phyloP scores from a whole-genome alignment of 2,329 filamentous ascomycete species.

The Aspergillus novoparasiticus region DNA sequence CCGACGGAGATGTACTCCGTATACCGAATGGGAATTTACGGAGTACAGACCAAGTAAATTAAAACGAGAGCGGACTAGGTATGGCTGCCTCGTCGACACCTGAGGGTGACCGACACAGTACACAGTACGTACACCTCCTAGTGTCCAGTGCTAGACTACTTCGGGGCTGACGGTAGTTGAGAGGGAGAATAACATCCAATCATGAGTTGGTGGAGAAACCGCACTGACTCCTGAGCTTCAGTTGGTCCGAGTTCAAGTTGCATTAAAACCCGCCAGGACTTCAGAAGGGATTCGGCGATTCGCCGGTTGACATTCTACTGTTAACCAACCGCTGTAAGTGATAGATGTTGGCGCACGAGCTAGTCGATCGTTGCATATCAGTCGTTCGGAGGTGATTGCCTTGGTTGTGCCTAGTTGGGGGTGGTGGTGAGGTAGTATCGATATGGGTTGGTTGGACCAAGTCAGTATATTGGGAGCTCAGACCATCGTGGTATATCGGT shows the following conservation, averaged over 20 bases:
- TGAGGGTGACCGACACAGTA: not conserved
- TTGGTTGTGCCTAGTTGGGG: not conserved
- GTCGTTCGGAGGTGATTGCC: not conserved
- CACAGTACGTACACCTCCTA: too few relatives aligned
- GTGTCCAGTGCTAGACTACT: not conserved
- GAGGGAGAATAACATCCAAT: not conserved
- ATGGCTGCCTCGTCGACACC: not conserved
- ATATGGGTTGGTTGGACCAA: too few relatives aligned
- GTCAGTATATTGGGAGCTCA: not conserved
- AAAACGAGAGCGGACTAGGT: not conserved
- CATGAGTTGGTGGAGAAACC: not conserved
- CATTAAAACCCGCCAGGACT: not conserved
- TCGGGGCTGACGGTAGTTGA: not conserved
- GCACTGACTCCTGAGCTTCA: not conserved
- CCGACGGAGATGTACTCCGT: not conserved
- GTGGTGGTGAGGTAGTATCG: not conserved
- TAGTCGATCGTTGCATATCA: slow-evolving; percentile 1
- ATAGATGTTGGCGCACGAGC: slow-evolving; percentile 1
- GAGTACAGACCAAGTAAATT: not conserved
- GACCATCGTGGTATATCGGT: not conserved
- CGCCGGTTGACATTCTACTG: not conserved
- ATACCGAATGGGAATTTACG: not conserved
- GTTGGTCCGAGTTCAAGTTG: not conserved
- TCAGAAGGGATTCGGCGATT: not conserved
- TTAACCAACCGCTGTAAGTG: not conserved